Conservation (phyloP, 495 filamentous ascomycete genomes). For the Penicillium nucicola region DNA sequence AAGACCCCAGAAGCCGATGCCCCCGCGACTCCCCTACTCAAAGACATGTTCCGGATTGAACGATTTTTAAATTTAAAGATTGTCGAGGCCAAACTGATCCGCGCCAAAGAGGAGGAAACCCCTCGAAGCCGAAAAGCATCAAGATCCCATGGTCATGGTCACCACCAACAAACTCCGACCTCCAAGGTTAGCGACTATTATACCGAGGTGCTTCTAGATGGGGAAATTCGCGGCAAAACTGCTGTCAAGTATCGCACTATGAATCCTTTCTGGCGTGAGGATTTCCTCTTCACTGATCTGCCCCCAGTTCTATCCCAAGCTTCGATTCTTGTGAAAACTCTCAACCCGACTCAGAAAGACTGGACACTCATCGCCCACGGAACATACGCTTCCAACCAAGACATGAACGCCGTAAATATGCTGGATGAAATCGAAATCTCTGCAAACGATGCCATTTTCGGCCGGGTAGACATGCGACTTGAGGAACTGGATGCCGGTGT, state of each 20-base stretch:
- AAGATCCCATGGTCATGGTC: slow-evolving; percentile 26
- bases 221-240: slow-evolving; percentile 82
- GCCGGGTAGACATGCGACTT: slow-evolving; percentile 79
- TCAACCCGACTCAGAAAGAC: slow-evolving; percentile 51
- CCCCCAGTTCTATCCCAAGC: slow-evolving; percentile 75
- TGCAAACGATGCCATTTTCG: slow-evolving; percentile 59
- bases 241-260: slow-evolving; percentile 75
- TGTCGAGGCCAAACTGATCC: slow-evolving; percentile 57
- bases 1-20: slow-evolving; percentile 24
- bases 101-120: slow-evolving; percentile 26
- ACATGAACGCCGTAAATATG: slow-evolving; percentile 39
- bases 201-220: slow-evolving; percentile 88
- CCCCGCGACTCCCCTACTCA: slow-evolving; percentile 12
- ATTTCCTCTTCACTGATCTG: slow-evolving; percentile 81
- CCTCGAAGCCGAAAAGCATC: slow-evolving; percentile 41
- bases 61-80: slow-evolving; percentile 56
- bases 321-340: slow-evolving; percentile 75
- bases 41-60: slow-evolving; percentile 67
- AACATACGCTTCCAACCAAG: slow-evolving; percentile 41
- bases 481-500: slow-evolving; percentile 76
- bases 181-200: slow-evolving; percentile 58
- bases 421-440: slow-evolving; percentile 51
- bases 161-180: slow-evolving; percentile 25
- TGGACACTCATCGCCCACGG: slow-evolving; percentile 51
- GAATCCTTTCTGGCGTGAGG: slow-evolving; percentile 93